Evolutionary conservation across 306 rosid genomes (phyloP), one percentile per base, ranked within the genome.

Genomic region (Lathyrus sativus): DNA sequence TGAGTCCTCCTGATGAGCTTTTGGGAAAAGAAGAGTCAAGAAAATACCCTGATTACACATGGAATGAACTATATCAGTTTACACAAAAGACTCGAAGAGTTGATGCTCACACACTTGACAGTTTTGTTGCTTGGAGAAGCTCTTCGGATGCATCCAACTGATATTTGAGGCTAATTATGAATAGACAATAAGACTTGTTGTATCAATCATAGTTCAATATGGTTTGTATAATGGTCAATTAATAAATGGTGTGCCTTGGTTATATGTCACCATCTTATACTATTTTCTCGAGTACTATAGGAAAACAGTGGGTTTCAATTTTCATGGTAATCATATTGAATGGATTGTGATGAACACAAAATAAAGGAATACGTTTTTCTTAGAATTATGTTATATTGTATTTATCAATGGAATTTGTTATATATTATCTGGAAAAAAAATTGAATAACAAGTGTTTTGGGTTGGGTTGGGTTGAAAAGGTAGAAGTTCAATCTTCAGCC

Each of bases 1-100:
- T 85, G 82, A 83, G 55, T 13, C 84, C 90, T 44, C 85, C 87
- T 38, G 19, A 78, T 2, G 74, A 62, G 31, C 67, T 82, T 49
- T 51, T 73, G 46, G 65, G 70, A 18, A 51, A 18, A 29, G 68
- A 80, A 55, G 79, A 46, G 26, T 55, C 79, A 57, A 82, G 85
- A 74, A 67, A 73, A 58, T 82, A 78, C 64, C 87, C 90, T 9
- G 85, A 85, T 78, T 85, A 78, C 82, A 82, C 54, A 48, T 85
- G 85, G 87, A 57, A 78, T 3, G 80, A 85, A 22, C 51, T 82
- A 14, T 78, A 39, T 50, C 73, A 73, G 29, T 85, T 77, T 65
- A 73, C 82, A 2, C 85, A 82, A 57, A 65, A 44, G 4, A 78
- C 71, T 56, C 71, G 76, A 17, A 75, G 87, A 17, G 76, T 76